Evolutionary conservation across 257 asterid genomes (phyloP), one percentile per base, ranked within the genome.

Genomic region (Solanum lycopersicoides): DNA sequence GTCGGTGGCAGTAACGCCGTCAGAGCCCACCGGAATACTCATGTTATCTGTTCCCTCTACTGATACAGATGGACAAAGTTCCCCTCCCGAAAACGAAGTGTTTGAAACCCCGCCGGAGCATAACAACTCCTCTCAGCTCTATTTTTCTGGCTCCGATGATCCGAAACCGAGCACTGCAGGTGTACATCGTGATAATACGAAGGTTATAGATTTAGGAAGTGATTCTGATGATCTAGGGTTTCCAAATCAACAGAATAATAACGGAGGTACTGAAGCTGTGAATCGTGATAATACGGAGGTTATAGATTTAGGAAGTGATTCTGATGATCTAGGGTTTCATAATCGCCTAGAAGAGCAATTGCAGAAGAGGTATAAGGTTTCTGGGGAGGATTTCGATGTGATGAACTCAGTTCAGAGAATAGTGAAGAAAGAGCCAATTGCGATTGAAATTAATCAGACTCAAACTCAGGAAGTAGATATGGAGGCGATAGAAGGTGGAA

Each of bases 21-120:
- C 91, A 10, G 71, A 89, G 9, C 25, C 90, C 56, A 42, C 88
- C 71, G 89, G 34, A 39, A 88, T 91, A 88, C 45, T 83, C 74
- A 87, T 91, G 92, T 77, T 90, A 56, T 86, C 95, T 13, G 83
- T 71, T 82, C 87, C 93, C 1, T 89, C 79, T 77, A 90, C 89
- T 73, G 35, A 77, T 5, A 50, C 79, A 6, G 92, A 87, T 80
- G 39, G 42, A 12, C 18, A 30, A 79, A 79, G 18, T 47, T 45
- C 66, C 28, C 28, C 42, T 79, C 66, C 12, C 28, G 94, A 88
- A 20, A 88, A 88, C 32, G 86, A 89, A 12, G 89, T 50, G 32
- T 91, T 87, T 83, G 90, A 71, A 88, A 92, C 93, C 56, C 93
- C 93, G 37, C 93, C 93, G 37, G 92, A 89, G 92, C 91, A 89